These are phyloP conservation scores for Dacryopinax primogenitus DNA, from an alignment of 768 basidiomycete species.

Conservation along the genomic window DNA sequence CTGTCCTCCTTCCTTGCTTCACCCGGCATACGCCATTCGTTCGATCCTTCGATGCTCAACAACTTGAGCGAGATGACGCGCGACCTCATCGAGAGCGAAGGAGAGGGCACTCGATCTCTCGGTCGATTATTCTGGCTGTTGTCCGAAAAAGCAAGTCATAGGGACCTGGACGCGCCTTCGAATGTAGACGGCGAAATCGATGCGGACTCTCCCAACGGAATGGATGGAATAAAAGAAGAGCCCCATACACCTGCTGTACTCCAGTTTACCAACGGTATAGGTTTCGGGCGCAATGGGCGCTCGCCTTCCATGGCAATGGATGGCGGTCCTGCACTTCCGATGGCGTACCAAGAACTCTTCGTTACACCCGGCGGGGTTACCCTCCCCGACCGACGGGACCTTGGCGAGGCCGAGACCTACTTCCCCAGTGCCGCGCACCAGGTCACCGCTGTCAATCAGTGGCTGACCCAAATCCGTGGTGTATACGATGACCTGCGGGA, in stretches of 20 bases:
- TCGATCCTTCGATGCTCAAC: not conserved
- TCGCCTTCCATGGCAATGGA: not conserved
- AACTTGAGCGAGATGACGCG: not conserved
- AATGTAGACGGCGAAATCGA: not conserved
- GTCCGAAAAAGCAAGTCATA: not conserved
- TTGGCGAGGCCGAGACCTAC: not conserved
- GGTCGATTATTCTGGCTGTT: not conserved
- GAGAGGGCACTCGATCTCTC: not conserved
- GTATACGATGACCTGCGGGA: not conserved
- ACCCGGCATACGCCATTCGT: not conserved
- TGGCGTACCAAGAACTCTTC: not conserved
- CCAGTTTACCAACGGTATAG: not conserved
- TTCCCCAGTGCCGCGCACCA: not conserved
- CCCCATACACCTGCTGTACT: not conserved
- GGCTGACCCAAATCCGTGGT: not conserved
- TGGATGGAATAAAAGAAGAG: not conserved
- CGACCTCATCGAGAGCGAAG: not conserved
- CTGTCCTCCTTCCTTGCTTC: not conserved
- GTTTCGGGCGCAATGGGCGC: not conserved
- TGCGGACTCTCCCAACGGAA: not conserved
- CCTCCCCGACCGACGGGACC: not conserved
- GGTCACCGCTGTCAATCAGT: not conserved
- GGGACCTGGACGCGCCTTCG: not conserved
- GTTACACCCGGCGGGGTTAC: not conserved
- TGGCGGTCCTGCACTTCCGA: not conserved